phyloP scores from a whole-genome alignment of 257 asterid genomes.

The Penstemon newberryi region DNA sequence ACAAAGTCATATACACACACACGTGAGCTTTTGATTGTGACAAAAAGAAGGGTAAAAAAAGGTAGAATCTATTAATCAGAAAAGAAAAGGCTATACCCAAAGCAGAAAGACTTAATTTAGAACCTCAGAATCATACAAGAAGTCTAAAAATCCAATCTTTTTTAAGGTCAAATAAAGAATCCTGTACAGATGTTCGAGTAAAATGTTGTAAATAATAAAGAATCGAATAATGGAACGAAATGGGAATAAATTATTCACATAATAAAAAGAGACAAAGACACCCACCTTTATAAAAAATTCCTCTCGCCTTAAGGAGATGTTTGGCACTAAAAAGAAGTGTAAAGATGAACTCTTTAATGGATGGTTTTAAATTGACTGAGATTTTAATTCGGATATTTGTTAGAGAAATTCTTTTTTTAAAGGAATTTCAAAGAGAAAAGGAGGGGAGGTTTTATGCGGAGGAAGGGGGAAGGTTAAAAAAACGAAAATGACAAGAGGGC shows the following conservation, averaged over 20 bases:
- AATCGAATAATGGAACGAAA: not conserved
- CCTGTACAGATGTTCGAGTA: not conserved
- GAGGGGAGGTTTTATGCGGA: too few relatives aligned
- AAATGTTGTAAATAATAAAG: not conserved
- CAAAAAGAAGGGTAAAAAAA: slow-evolving; percentile 14
- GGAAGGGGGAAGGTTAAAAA: too few relatives aligned
- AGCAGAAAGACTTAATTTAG: not conserved
- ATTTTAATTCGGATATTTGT: too few relatives aligned
- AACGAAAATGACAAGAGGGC: too few relatives aligned
- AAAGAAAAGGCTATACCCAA: not conserved
- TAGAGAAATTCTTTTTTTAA: too few relatives aligned
- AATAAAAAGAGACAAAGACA: too few relatives aligned
- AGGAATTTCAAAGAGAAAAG: too few relatives aligned
- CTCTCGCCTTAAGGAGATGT: too few relatives aligned
- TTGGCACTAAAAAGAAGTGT: too few relatives aligned
- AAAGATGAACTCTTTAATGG: too few relatives aligned
- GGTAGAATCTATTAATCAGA: not conserved
- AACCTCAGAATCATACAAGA: not conserved
- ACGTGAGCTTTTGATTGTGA: not conserved
- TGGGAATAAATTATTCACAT: not conserved
- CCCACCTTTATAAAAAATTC: too few relatives aligned
- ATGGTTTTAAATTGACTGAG: too few relatives aligned
- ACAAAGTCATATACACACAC: not conserved
- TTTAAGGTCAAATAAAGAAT: not conserved
- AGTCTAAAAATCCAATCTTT: slow-evolving; percentile 21